phyloP scores from a whole-genome alignment of 2,329 filamentous ascomycete genomes.

The Lasiodiplodia citricola region DNA sequence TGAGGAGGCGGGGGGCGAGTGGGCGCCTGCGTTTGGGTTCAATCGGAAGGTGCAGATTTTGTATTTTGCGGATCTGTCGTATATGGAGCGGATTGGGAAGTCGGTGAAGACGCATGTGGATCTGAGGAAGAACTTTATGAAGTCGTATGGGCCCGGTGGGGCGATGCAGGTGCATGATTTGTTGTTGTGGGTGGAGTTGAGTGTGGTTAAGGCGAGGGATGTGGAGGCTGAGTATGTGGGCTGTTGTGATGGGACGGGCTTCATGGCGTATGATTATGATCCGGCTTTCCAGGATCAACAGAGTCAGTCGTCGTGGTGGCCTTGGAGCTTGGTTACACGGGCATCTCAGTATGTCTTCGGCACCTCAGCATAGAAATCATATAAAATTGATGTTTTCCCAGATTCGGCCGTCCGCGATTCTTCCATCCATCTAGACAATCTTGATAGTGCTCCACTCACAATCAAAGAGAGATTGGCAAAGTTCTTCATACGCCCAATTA shows the following conservation, averaged over 20 bases:
- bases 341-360: neutral
- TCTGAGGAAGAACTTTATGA: neutral
- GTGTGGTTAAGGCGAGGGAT: neutral
- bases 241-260: conserved; percentile 4
- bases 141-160: neutral
- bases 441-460: too few relatives aligned
- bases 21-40: neutral
- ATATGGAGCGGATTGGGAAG: neutral
- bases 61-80: neutral
- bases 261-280: neutral
- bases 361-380: too few relatives aligned
- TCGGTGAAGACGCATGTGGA: neutral
- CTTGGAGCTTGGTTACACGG: neutral
- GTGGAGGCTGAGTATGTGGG: conserved; percentile 12
- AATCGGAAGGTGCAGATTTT: conserved; percentile 6
- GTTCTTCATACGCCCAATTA: too few relatives aligned
- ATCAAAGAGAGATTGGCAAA: too few relatives aligned
- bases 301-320: neutral
- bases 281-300: neutral
- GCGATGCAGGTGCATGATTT: neutral
- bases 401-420: too few relatives aligned
- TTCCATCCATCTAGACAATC: too few relatives aligned
- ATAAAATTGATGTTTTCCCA: too few relatives aligned
- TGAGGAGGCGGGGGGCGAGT: neutral
- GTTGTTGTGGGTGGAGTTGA: conserved; percentile 2